These are phyloP conservation scores for Colletotrichum sp. DNA, from an alignment of 2,329 filamentous ascomycete genomes.

Conservation along the genomic window DNA sequence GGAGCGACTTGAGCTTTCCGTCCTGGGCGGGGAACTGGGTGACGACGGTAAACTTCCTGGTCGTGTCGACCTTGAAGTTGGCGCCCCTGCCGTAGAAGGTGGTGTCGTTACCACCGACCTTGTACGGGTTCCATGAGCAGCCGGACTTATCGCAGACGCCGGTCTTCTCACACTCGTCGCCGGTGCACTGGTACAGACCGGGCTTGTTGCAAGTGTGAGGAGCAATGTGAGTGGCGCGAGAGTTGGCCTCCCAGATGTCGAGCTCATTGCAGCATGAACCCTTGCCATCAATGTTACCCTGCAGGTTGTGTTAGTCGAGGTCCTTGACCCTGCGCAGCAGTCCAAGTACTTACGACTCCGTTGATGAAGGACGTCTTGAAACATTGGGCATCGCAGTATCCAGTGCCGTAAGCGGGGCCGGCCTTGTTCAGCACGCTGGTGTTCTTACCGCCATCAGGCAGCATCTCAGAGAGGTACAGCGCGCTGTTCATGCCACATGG, in stretches of 20 bases:
- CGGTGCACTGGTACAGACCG: constrained; percentile 44
- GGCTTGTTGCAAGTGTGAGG: constrained; percentile 60
- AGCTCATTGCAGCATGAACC: constrained; percentile 73
- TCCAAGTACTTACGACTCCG: constrained; percentile 38
- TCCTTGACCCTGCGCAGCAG: constrained; percentile 32
- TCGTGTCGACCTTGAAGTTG: constrained; percentile 29
- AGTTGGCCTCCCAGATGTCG: constrained; percentile 72
- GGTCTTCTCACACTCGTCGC: constrained; percentile 27
- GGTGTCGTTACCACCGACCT: constrained; percentile 25
- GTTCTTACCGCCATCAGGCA: constrained; percentile 60
- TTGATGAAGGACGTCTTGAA: constrained; percentile 50
- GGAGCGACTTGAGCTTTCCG: constrained; percentile 47
- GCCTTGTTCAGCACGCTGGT: constrained; percentile 56
- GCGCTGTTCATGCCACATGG: constrained; percentile 72
- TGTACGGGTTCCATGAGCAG: constrained; percentile 42
- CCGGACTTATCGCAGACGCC: constrained; percentile 42
- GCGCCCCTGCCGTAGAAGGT: constrained; percentile 25
- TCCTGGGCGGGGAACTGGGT: constrained; percentile 45
- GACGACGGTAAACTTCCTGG: constrained; percentile 38
- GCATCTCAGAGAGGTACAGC: constrained; percentile 69
- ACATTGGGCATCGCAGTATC: constrained; percentile 66
- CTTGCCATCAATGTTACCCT: constrained; percentile 60
- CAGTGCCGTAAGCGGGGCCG: constrained; percentile 64
- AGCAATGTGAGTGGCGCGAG: constrained; percentile 60
- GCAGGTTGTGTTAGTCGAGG: constrained; percentile 24